Base-by-base conservation (phyloP, 2,329 filamentous ascomycete genomes). In the Cytospora piceicola region DNA sequence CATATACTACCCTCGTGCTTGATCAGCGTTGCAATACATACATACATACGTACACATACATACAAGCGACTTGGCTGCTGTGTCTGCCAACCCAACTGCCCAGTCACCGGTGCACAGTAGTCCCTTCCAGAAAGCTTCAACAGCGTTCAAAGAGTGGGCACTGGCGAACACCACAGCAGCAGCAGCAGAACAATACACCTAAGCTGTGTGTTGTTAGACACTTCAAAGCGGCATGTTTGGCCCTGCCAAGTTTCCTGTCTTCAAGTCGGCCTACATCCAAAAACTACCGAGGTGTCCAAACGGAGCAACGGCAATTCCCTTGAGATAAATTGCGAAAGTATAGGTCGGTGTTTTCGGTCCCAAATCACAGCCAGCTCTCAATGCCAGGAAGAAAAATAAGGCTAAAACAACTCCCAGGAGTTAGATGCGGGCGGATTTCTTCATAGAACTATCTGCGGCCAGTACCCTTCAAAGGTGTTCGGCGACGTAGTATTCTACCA, bases 151-250 rank as follows among this genome's bases (percentile, higher is more conserved):
- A 12, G 60, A 36, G 53, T 34, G 36, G 60, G 49, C 15, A 62
- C 39, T 22, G 24, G n/a, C 46, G 39, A 22, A 22, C 34, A 36
- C 24, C 53, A 51, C 36, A n/a, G 15, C 39, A 63, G 27, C 24
- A 39, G 36, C 36, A n/a, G 15, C 39, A 63, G 27, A 51, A 30
- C 32, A 36, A 36, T n/a, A 49, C 51, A 24, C 32, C 36, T 34
- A 34, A 58, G 39, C 29, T 49, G 60, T 49, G 60, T 59, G 64
- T 63, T 63, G 56, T 59, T 62, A 66, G 60, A 66, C 64, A 66
- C 60, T 51, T 42, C 56, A 42, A 36, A 53, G 22, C 34, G 46
- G 36, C 55, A 58, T 36, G 39, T 34, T 30, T 49, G 20, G 36
- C 55, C 52, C 60, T 30, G 53, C 46, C 60, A 62, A 62, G 52